Evolutionary conservation across 1,284 basidiomycete species (phyloP).

Genomic region (Lentinus polychrous): DNA sequence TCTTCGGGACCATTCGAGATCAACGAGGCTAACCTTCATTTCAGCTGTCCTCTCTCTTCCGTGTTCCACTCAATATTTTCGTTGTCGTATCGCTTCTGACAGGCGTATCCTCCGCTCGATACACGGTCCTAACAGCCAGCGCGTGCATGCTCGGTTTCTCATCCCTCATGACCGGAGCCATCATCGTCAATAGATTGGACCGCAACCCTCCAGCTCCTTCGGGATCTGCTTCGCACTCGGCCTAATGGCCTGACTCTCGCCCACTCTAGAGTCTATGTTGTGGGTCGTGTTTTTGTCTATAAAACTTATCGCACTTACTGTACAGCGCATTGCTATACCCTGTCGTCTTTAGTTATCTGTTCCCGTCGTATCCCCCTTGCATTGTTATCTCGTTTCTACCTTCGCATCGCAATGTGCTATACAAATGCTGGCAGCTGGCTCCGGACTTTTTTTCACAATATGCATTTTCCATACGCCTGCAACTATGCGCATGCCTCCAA

Average conservation of each 20-base stretch:
- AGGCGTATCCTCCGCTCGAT: constrained; percentile 59
- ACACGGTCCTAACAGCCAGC: constrained; percentile 53
- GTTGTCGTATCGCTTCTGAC: constrained; percentile 66
- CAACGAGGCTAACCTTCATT: constrained; percentile 6
- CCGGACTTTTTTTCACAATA: too few species aligned
- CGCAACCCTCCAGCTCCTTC: not conserved
- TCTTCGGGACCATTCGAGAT: not conserved
- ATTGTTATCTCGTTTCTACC: too few species aligned
- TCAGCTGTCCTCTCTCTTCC: constrained; percentile 64
- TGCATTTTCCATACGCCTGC: too few species aligned
- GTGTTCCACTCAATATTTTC: constrained; percentile 68
- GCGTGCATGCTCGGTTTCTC: constrained; percentile 54
- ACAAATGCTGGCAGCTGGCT: too few species aligned
- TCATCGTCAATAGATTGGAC: constrained; percentile 14
- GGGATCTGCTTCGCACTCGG: too few species aligned
- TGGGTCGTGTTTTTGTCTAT: not conserved
- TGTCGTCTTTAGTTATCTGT: not conserved
- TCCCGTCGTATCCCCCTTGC: too few species aligned
- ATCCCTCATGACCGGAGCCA: constrained; percentile 46
- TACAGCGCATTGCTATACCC: not conserved
- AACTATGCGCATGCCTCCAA: too few species aligned
- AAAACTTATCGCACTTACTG: not conserved
- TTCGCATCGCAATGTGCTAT: too few species aligned
- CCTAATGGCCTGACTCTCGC: not conserved
- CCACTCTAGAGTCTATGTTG: not conserved